Evolutionary conservation across 2,329 filamentous ascomycete species (phyloP).

Genomic region (Eutypella sp.): DNA sequence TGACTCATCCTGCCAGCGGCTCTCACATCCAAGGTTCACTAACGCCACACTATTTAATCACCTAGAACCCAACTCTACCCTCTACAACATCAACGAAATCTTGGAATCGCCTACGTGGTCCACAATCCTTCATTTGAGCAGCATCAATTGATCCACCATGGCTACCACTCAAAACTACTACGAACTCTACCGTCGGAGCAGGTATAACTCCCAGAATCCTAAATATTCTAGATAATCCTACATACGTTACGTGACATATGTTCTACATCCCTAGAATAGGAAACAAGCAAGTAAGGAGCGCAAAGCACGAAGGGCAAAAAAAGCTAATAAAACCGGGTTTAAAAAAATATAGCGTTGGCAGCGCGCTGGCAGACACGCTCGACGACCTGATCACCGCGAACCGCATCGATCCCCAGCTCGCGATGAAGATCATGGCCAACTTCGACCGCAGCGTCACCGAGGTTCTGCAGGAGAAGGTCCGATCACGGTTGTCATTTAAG

Average conservation of each 20-base stretch:
- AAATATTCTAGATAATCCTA: too few relatives aligned
- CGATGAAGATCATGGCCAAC: conserved; percentile 95
- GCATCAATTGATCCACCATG: conserved; percentile 25
- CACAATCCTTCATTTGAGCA: background rate
- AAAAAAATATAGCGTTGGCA: conserved; percentile 66
- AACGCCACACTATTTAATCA: conserved; percentile 2
- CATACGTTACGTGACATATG: too few relatives aligned
- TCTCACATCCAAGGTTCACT: background rate
- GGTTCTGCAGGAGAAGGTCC: conserved; percentile 86
- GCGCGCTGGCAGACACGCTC: conserved; percentile 90
- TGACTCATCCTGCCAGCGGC: conserved; percentile 2
- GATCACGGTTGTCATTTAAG: conserved; percentile 90
- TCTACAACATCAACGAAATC: conserved; percentile 4
- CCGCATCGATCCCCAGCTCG: conserved; percentile 94
- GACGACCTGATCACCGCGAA: conserved; percentile 93
- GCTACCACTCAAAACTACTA: conserved; percentile 63
- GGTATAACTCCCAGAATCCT: too few relatives aligned
- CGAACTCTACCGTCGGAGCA: conserved; percentile 97
- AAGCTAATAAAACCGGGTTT: conserved; percentile 6
- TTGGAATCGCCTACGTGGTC: background rate
- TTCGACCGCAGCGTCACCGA: conserved; percentile 94
- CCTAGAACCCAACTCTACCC: conserved; percentile 5
- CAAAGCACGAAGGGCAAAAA: background rate
- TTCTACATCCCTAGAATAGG: too few relatives aligned
- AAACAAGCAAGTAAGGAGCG: background rate